Evolutionary conservation across 2,329 filamentous ascomycete genomes (phyloP), one percentile per base, ranked within the genome.

Genomic region (Xenosphaeropsis pyriputrescens): DNA sequence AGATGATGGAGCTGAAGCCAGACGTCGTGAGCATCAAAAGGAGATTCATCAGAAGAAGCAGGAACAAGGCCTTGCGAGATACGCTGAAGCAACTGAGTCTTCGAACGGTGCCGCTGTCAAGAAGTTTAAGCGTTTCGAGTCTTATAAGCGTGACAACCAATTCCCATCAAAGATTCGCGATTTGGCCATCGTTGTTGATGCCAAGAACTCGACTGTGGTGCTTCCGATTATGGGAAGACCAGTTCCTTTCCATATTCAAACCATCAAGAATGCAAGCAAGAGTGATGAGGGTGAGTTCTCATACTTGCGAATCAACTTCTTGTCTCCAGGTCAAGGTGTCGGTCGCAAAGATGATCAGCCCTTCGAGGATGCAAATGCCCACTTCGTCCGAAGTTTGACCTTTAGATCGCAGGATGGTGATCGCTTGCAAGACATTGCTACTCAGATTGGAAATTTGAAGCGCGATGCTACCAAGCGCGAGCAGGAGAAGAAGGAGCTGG

Each of bases 401-500:
- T 91, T 98, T 65, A 76, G 89, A 39, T 96, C 91, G 15, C 81
- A 83, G 44, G 85, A 96, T 54, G 79, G 86, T 41, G 75, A 85
- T 43, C 78, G 89, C 44, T 86, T 98, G 56, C 80, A 85, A 41
- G 85, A 93, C 51, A 91, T 98, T 47, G 81, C 86, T 11, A 82
- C 82, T 43, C 84, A 93, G 53, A 96, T 98, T 50, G 89, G 85
- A 9, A 91, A 95, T 53, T 79, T 98, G 67, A 93, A 95, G 65
- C 93, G 91, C 56, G 85, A 89, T 48, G 78, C 84, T 5, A 75
- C 85, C 32, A 88, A 93, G 60, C 83, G 85, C 50, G 91, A 98
- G 59, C 88, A 95, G 52, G 89, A 95, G 61, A 95, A 96, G 75
- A 98, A 98, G 64, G 89, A 98, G 50, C 82, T 98, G 82, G 91